Percentiles rank a stretch among this genome's conserved stretches.
These are phyloP conservation scores for Kuraishia piskuri DNA, from an alignment of 805 yeast species.

Conservation along the genomic window DNA sequence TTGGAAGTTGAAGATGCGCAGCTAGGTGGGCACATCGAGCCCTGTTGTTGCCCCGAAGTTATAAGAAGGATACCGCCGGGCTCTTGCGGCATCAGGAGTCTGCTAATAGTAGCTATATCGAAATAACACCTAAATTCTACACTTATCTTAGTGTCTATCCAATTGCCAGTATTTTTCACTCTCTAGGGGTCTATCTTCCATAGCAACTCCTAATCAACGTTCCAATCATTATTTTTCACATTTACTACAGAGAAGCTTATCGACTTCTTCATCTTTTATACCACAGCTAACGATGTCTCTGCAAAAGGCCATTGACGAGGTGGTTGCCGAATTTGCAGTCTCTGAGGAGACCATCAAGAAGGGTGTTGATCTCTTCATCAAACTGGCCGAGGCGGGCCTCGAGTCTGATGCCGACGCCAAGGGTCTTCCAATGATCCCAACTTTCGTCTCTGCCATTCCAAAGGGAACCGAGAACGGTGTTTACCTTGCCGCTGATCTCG, in stretches of 20 bases:
- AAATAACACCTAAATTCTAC: background rate
- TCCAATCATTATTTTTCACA: background rate
- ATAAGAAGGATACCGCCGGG: background rate
- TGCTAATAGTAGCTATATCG: background rate
- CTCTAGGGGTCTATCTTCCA: background rate
- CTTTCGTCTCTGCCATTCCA: slow-evolving; percentile 80
- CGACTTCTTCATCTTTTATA: background rate
- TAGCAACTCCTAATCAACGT: background rate
- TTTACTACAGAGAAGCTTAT: background rate
- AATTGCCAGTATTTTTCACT: background rate
- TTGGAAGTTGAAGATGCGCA: background rate
- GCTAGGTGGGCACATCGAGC: background rate
- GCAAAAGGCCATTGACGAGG: slow-evolving; percentile 7
- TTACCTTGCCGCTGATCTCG: slow-evolving; percentile 84
- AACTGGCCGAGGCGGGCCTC: slow-evolving; percentile 56
- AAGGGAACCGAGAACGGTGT: slow-evolving; percentile 79
- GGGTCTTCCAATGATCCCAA: slow-evolving; percentile 87
- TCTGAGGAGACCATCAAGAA: slow-evolving; percentile 31
- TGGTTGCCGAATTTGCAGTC: slow-evolving; percentile 32
- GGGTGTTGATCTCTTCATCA: slow-evolving; percentile 48
- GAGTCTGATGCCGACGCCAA: slow-evolving; percentile 28
- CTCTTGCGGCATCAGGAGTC: background rate
- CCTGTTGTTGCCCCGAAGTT: background rate
- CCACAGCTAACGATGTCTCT: slow-evolving; percentile 2
- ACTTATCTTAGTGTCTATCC: background rate